phyloP scores from a whole-genome alignment of 1,284 basidiomycete species.

The Ceratobasidium sp. region DNA sequence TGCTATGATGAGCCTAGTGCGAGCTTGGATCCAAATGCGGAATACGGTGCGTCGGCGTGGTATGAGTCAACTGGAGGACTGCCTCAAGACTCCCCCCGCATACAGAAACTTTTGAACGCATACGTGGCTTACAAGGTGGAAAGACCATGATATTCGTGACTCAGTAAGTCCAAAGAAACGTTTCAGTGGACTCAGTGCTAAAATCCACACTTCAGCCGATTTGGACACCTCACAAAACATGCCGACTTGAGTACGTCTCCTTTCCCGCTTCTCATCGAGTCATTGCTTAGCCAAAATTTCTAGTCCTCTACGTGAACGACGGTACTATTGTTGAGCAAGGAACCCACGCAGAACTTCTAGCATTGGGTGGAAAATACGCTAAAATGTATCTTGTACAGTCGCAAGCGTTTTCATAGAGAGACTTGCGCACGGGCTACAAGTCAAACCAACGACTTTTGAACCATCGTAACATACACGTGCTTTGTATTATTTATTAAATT shows the following conservation, averaged over 20 bases:
- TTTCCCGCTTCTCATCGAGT: background rate
- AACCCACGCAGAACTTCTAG: conserved; percentile 68
- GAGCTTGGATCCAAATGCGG: conserved; percentile 74
- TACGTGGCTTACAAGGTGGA: conserved; percentile 68
- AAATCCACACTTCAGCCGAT: conserved; percentile 34
- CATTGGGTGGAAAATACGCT: conserved; percentile 69
- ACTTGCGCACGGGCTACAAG: no score
- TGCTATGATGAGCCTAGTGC: conserved; percentile 80
- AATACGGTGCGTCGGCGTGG: conserved; percentile 65
- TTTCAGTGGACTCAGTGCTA: no score
- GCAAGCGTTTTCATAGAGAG: conserved; percentile 66
- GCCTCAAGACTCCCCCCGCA: background rate
- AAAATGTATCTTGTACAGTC: conserved; percentile 75
- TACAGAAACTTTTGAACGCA: conserved; percentile 75
- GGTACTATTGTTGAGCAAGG: conserved; percentile 69
- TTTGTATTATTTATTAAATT: no score
- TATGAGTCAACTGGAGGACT: conserved; percentile 45
- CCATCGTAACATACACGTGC: no score
- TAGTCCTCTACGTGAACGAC: conserved; percentile 66
- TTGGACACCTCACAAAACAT: conserved; percentile 48
- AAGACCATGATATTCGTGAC: conserved; percentile 82
- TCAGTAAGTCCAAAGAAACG: conserved; percentile 55
- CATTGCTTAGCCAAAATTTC: background rate
- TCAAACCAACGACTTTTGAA: no score
- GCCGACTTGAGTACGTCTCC: conserved; percentile 46